Base-by-base conservation (phyloP, 208 protist genomes). In the Leishmania lainsoni region DNA sequence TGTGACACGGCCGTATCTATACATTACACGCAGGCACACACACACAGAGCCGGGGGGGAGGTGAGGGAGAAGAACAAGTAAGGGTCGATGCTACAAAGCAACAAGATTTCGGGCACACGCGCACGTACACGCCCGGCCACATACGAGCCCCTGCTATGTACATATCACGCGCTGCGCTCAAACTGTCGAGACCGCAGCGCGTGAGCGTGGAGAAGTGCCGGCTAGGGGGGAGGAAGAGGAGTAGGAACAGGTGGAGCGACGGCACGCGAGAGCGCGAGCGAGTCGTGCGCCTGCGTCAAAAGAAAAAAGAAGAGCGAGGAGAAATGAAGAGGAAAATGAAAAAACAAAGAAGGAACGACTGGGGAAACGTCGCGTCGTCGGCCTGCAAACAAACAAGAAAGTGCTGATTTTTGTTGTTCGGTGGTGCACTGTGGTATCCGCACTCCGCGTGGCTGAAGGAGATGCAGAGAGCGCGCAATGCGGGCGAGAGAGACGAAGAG, bases 111-210 rank as follows among this genome's bases (percentile, higher is more conserved):
- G 29, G 32, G 22, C 63, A 42, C 16, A 69, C 29, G 35, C 63
- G 63, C 63, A 20, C 61, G 10, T 48, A 72, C 61, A 69, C 75
- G n/a, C 42, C 42, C 42, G 42, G 42, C 42, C 68, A 74, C 68
- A 63, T 35, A 39, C 52, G 75, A 17, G 49, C 52, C 68, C 39
- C 14, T 59, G 5, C 26, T 48, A 51, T 76, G 42, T 63, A 84
- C 45, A 81, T 65, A 32, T 56, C n/a, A 81, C 51, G 42, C 8
- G 26, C 26, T 29, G 48, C 1, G 26, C 45, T 52, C 69, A 54
- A 12, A 52, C 22, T 51, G 45, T 32, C 10, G 48, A 35, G 48
- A 54, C 42, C 32, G 8, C 35, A 6, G 69, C 29, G 69, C 12
- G 20, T 48, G 35, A 59, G 49, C 16, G 45, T 42, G n/a, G 48